Conservation (phyloP, 352 stramenopile species). For the Phytophthora hybrid region DNA sequence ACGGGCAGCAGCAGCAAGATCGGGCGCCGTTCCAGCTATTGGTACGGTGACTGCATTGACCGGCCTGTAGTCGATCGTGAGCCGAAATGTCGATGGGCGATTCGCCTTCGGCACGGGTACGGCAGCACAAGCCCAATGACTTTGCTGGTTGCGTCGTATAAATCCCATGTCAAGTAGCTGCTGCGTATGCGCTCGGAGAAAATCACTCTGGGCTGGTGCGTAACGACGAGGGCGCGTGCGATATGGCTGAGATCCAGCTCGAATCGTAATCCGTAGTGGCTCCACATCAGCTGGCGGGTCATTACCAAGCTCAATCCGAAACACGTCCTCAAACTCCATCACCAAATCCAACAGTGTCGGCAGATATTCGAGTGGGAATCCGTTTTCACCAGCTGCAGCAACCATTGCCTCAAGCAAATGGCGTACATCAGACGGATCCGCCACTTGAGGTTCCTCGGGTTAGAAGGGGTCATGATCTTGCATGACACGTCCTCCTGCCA, state of each 20-base stretch:
- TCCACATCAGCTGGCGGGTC: conserved; percentile 12
- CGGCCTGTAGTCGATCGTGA: no score
- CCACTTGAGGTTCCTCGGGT: background rate
- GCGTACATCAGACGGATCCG: background rate
- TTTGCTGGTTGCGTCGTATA: conserved; percentile 12
- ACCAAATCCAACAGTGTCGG: no score
- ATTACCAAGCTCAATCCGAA: background rate
- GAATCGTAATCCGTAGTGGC: conserved; percentile 3
- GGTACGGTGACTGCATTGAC: no score
- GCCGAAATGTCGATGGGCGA: no score
- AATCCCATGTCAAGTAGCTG: conserved; percentile 9
- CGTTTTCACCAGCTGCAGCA: background rate
- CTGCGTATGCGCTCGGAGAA: background rate
- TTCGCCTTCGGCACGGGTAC: conserved; percentile 19
- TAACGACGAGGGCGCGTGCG: background rate
- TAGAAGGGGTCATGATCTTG: conserved; percentile 16
- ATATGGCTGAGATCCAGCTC: background rate
- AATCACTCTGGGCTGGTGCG: background rate
- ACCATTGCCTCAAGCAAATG: conserved; percentile 1
- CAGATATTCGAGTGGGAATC: background rate
- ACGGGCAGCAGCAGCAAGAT: no score
- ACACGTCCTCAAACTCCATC: conserved; percentile 14
- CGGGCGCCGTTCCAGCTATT: no score
- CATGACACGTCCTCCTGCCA: background rate
- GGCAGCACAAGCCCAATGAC: conserved; percentile 13